Conservation (phyloP, 345 rosid species). For the Odontarrhena argentea region DNA sequence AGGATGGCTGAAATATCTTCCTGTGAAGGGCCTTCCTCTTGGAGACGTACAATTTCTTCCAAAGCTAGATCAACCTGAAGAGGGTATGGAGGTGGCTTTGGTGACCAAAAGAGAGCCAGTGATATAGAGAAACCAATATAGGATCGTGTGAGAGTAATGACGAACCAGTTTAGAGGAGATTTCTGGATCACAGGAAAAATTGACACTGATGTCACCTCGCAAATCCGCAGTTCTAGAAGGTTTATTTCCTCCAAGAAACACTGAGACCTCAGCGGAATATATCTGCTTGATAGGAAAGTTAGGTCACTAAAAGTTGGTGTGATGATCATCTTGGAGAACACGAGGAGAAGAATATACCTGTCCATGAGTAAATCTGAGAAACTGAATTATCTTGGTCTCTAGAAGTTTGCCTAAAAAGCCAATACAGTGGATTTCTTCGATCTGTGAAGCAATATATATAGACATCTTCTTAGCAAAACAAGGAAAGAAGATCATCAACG, state of each 20-base stretch:
- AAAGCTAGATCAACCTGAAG: conserved; percentile 81
- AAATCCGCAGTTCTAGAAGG: conserved; percentile 89
- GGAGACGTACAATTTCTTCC: conserved; percentile 79
- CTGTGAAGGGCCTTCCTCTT: conserved; percentile 75
- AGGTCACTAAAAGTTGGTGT: conserved; percentile 24
- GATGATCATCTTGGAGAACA: conserved; percentile 22
- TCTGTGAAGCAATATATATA: conserved; percentile 45
- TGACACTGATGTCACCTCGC: conserved; percentile 80
- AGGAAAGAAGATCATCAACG: conserved; percentile 6
- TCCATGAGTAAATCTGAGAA: conserved; percentile 90
- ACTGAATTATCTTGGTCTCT: conserved; percentile 82
- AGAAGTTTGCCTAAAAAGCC: conserved; percentile 81
- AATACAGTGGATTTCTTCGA: conserved; percentile 74
- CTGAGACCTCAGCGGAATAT: conserved; percentile 82
- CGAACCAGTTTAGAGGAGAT: conserved; percentile 77
- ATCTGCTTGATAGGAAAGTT: conserved; percentile 52
- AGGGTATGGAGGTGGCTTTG: conserved; percentile 19
- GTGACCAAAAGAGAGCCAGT: conserved; percentile 26
- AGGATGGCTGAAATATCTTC: conserved; percentile 74
- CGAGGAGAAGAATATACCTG: conserved; percentile 54
- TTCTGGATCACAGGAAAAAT: conserved; percentile 91
- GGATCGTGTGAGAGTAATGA: conserved; percentile 1
- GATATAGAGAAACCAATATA: background rate
- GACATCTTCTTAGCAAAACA: background rate
- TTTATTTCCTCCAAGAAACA: conserved; percentile 78